Evolutionary conservation across 1,284 basidiomycete species (phyloP), one percentile per base, ranked within the genome.

Genomic region (Pyrrhoderma lamaoense): DNA sequence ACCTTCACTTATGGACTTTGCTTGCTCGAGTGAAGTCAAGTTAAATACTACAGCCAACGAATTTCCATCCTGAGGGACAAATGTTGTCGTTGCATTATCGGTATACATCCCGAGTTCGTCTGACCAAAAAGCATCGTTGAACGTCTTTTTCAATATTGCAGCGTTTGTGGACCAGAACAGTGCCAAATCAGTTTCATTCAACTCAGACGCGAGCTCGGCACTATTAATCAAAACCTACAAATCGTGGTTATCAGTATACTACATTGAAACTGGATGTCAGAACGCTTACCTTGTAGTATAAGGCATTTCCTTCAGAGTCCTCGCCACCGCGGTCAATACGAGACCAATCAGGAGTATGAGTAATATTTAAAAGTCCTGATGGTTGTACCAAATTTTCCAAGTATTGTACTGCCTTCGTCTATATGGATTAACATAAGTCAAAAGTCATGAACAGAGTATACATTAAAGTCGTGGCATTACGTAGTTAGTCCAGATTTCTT

Each of bases 31-130:
- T 3, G 64, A 67, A 2, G 75, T 76, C 8, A 76, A 59, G 56
- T 73, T 74, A 62, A 71, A 77, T 13, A 76, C 53, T 3, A 77
- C 64, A 1, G 75, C 74, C 48, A 76, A 64, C 3, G 73, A 70
- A 58, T 77, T 77, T 3, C 71, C 75, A 54, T 77, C 75, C 54
- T 77, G 74, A 1, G 75, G 75, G 37, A 67, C 65, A 14, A 77
- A 63, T 16, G 66, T 68, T 13, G 70, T 70, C 31, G 65, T 66
- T 5, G 61, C 57, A 56, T 75, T 76, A 59, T 77, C 75, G 7
- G 68, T 64, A 58, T 71, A 77, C 68, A 76, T 61, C 4, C 74
- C 74, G n/a, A 59, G 64, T n/a, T 56, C 53, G 0, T 63, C 62
- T 45, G 72, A 66, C 74, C 74, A 76, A 49, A 76, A 68, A 2